Conservation (phyloP, 208 protist species). For the Trypanosoma theileri region DNA sequence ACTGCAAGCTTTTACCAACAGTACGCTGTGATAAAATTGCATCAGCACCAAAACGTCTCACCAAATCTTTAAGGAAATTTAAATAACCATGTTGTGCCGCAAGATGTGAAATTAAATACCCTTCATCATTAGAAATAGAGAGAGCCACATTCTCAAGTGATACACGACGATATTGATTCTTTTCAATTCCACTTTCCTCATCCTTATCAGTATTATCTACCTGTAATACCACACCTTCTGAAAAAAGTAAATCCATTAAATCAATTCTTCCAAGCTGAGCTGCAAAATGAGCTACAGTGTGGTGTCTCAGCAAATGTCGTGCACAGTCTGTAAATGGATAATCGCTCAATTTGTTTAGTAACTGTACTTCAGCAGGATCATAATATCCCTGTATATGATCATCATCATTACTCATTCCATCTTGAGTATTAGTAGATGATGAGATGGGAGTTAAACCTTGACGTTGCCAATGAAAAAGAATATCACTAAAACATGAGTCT, state of each 20-base stretch:
- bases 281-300: slow-evolving; percentile 52
- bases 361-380: slow-evolving; percentile 34
- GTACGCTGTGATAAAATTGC: slow-evolving; percentile 30
- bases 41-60: slow-evolving; percentile 28
- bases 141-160: slow-evolving; percentile 35
- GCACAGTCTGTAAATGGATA: slow-evolving; percentile 15
- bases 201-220: background rate
- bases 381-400: slow-evolving; percentile 7
- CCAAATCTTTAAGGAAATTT: slow-evolving; percentile 29
- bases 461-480: slow-evolving; percentile 20
- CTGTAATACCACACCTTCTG: slow-evolving; percentile 19
- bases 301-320: slow-evolving; percentile 21
- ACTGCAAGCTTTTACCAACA: background rate
- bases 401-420: background rate
- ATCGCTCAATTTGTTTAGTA: slow-evolving; percentile 50
- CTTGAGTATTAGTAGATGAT: background rate
- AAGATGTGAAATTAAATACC: slow-evolving; percentile 42
- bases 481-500: slow-evolving; percentile 36
- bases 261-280: slow-evolving; percentile 44
- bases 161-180: background rate
- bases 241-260: slow-evolving; percentile 27
- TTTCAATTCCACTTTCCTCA: background rate
- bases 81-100: slow-evolving; percentile 32
- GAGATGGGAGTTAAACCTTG: background rate
- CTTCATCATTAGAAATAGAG: slow-evolving; percentile 34